Evolutionary conservation across 768 basidiomycete species (phyloP).

Genomic region (Exsudoporus frostii): DNA sequence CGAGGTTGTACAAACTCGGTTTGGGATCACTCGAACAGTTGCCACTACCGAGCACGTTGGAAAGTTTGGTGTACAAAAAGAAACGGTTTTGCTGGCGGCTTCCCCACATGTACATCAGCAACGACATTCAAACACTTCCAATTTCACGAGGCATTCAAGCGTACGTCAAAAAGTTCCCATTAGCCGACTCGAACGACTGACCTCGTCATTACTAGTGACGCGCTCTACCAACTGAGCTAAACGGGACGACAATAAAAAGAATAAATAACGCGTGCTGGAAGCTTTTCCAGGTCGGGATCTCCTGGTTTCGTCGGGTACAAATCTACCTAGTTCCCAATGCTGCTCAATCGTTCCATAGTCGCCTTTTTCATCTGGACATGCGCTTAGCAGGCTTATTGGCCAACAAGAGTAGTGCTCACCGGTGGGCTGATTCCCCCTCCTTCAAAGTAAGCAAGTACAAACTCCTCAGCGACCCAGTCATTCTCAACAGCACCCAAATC

Average conservation of each 20-base stretch:
- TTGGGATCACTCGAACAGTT: slow-evolving; percentile 3
- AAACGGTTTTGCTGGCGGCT: neutral
- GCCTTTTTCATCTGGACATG: slow-evolving; percentile 29
- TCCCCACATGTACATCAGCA: neutral
- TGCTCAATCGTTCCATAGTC: slow-evolving; percentile 21
- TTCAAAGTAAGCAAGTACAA: slow-evolving; percentile 74
- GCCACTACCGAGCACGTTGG: neutral
- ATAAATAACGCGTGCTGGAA: too few species aligned
- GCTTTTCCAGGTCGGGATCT: neutral
- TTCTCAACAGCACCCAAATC: slow-evolving; percentile 72
- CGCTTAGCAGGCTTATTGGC: neutral
- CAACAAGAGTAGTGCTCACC: slow-evolving; percentile 39
- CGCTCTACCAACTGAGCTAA: slow-evolving; percentile 54
- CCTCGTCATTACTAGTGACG: slow-evolving; percentile 71
- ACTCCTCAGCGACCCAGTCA: slow-evolving; percentile 72
- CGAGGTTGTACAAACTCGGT: slow-evolving; percentile 1
- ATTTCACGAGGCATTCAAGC: neutral
- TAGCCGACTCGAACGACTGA: slow-evolving; percentile 66
- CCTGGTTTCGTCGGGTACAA: neutral
- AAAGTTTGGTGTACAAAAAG: neutral
- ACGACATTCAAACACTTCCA: neutral
- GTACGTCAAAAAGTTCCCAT: slow-evolving; percentile 30
- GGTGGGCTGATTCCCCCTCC: slow-evolving; percentile 66
- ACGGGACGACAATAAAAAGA: slow-evolving; percentile 22
- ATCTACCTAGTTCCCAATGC: slow-evolving; percentile 16